Conservation (phyloP, 768 basidiomycete species). For the Coprinopsis cinerea region DNA sequence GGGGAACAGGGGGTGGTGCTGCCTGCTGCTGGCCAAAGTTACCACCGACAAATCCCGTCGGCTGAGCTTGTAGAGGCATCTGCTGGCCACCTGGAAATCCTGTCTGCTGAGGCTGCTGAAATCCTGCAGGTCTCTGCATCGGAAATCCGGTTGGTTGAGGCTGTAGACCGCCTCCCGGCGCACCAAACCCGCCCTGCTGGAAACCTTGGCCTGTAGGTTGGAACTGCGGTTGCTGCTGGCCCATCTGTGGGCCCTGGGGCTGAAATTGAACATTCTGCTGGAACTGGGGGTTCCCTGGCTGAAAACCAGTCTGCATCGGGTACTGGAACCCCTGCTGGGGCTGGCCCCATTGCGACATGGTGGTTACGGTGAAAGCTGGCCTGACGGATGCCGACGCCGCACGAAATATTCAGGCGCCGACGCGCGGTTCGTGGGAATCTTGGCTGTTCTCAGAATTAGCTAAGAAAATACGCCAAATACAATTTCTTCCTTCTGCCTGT, state of each 20-base stretch:
- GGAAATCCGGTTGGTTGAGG: conserved; percentile 62
- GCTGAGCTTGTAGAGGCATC: conserved; percentile 45
- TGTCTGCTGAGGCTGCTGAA: conserved; percentile 45
- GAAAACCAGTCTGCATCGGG: conserved; percentile 69
- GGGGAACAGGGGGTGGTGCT: conserved; percentile 56
- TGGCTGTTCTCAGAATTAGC: background rate
- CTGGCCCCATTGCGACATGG: conserved; percentile 76
- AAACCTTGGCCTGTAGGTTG: conserved; percentile 29
- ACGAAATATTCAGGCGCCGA: conserved; percentile 6
- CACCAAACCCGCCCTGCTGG: conserved; percentile 24
- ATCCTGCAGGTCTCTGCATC: conserved; percentile 33
- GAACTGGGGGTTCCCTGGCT: conserved; percentile 31
- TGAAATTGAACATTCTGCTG: conserved; percentile 44
- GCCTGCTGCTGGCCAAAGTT: conserved; percentile 39
- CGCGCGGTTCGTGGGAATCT: conserved; percentile 1
- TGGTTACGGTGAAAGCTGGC: conserved; percentile 23
- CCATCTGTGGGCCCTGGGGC: conserved; percentile 37
- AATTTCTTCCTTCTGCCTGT: background rate
- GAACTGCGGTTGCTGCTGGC: conserved; percentile 37
- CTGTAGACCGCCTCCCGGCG: conserved; percentile 37
- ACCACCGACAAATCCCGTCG: conserved; percentile 43
- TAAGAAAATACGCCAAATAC: background rate
- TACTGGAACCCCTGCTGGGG: conserved; percentile 66
- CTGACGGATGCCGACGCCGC: conserved; percentile 2
- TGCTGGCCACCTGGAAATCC: conserved; percentile 35